Evolutionary conservation across 768 basidiomycete genomes (phyloP).

Genomic region (Lentinula guzmanii): DNA sequence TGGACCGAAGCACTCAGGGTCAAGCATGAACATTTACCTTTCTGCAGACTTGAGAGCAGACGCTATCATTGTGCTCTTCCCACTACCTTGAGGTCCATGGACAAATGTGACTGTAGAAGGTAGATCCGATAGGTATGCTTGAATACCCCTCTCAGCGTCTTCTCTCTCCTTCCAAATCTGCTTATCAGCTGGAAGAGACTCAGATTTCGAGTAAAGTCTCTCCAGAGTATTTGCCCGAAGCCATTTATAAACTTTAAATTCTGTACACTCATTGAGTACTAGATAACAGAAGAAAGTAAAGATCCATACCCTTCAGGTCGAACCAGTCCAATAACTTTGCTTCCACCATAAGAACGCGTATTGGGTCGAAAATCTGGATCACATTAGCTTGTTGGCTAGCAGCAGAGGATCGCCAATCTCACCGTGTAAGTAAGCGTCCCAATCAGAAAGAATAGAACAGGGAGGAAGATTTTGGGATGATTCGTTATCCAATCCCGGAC

Average conservation of each 20-base stretch:
- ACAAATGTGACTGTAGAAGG: conserved; percentile 80
- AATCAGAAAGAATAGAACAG: conserved; percentile 79
- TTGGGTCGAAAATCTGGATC: conserved; percentile 82
- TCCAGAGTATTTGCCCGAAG: conserved; percentile 56
- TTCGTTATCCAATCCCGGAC: conserved; percentile 74
- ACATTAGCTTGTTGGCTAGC: not conserved
- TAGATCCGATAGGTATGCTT: conserved; percentile 68
- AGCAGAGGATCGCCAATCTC: conserved; percentile 17
- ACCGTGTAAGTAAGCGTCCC: conserved; percentile 88
- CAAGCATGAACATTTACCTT: conserved; percentile 30
- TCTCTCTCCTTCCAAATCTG: conserved; percentile 82
- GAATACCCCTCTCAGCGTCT: conserved; percentile 65
- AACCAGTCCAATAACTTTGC: conserved; percentile 82
- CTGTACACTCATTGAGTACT: conserved; percentile 26
- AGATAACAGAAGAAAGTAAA: not conserved
- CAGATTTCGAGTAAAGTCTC: conserved; percentile 19
- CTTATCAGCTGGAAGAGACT: conserved; percentile 13
- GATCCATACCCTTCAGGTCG: conserved; percentile 56
- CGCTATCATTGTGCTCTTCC: conserved; percentile 60
- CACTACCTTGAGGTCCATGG: conserved; percentile 81
- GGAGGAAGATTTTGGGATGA: conserved; percentile 85
- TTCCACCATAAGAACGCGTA: conserved; percentile 79
- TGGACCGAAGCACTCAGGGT: not conserved
- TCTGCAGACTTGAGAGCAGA: conserved; percentile 43
- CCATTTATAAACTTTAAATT: conserved; percentile 75